Evolutionary conservation across 1,284 basidiomycete genomes (phyloP), one percentile per base, ranked within the genome.

Genomic region (Meira nashicola): DNA sequence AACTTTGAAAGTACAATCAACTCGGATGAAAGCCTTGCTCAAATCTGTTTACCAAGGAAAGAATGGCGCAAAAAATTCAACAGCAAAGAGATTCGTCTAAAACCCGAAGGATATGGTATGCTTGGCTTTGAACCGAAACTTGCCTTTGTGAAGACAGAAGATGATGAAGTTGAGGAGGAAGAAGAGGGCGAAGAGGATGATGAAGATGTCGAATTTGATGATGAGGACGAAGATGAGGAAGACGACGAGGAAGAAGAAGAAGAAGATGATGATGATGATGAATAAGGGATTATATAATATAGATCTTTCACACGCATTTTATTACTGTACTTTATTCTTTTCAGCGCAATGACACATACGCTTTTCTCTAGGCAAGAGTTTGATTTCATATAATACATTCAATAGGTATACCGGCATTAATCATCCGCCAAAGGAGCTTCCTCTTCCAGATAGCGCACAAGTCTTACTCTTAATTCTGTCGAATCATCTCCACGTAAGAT

Each of bases 381-480:
- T 33, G 28, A 33, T 33, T 4, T 33, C 28, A 33, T 33, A 33
- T 33, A 33, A 33, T 33, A 33, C 28, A 33, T 33, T 4, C 28
- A 33, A 33, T 8, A 33, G 28, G 28, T 33, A 48, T 23, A 15
- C 46, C 46, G 21, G 6, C 47, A n/a, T 46, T 56, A 80, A 50
- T 80, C 79, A 58, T 80, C 79, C 0, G 77, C 78, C 25, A 71
- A 70, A 1, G 79, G 79, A 21, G 80, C 79, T 55, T 98, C 93
- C 79, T 99, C 95, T 76, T 99, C 94, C 65, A 98, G 80, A 76
- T 94, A 89, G 77, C 92, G 89, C 60, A 95, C 81, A 64, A 99
- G 82, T 63, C 86, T 87, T 56, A 99, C 93, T 55, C 89, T 85
- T 66, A 99, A 88, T 80, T 96, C 93, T 10, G 95, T 98, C 62